phyloP scores from a whole-genome alignment of 1,284 basidiomycete species.

The Heimioporus punctisporus region DNA sequence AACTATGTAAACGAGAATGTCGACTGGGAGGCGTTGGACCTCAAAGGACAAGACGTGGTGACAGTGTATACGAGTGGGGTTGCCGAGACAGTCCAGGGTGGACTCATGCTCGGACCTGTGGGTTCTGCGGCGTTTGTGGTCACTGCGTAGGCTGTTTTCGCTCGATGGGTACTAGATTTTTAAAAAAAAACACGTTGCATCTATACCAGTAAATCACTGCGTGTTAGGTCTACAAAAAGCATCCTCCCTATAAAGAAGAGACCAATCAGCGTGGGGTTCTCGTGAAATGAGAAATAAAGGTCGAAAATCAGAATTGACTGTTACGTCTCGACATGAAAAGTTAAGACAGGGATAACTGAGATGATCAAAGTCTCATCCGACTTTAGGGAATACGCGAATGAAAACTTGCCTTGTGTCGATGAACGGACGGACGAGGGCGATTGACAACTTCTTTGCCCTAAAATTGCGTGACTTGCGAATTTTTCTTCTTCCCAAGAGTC shows the following conservation, averaged over 20 bases:
- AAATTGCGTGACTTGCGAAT: too few relatives aligned
- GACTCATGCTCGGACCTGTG: slow-evolving; percentile 26
- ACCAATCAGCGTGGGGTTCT: too few relatives aligned
- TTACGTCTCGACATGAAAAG: slow-evolving; percentile 56
- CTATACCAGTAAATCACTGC: too few relatives aligned
- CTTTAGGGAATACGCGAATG: too few relatives aligned
- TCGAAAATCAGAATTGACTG: slow-evolving; percentile 36
- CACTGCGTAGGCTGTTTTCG: background rate
- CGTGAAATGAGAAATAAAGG: slow-evolving; percentile 20
- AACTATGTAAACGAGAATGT: slow-evolving; percentile 35
- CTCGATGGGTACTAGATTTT: background rate
- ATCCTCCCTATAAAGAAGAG: too few relatives aligned
- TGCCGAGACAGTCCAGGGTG: background rate
- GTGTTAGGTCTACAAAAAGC: too few relatives aligned
- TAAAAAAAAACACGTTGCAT: background rate
- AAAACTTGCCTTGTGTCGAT: too few relatives aligned
- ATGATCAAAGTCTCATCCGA: slow-evolving; percentile 40
- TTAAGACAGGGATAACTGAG: slow-evolving; percentile 73
- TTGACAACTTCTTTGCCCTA: too few relatives aligned
- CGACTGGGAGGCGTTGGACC: slow-evolving; percentile 18
- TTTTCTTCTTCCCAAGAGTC: too few relatives aligned
- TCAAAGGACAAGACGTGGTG: background rate
- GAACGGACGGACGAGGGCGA: too few relatives aligned
- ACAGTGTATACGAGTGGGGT: slow-evolving; percentile 19
- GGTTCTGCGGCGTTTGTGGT: slow-evolving; percentile 21